Evolutionary conservation across 495 filamentous ascomycete genomes (phyloP), one percentile per base, ranked within the genome.

Genomic region (Barbatosphaeria neglecta): DNA sequence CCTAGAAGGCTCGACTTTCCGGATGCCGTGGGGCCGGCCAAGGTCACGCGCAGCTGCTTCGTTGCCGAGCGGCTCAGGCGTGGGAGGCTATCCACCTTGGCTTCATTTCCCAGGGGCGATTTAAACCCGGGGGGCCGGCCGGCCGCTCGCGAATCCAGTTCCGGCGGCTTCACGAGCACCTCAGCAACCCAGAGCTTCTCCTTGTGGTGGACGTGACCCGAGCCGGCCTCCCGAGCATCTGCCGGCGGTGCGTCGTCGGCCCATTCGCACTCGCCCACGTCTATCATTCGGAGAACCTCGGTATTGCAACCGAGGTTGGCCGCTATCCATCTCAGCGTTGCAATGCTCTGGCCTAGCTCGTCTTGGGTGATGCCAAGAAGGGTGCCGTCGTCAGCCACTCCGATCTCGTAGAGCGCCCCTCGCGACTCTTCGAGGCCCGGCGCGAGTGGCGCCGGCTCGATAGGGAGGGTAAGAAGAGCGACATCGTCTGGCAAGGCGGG

Each of bases 391-490:
- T 98, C 92, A 5, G 89, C 82, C 18, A 98, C 89, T 0, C 92
- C 92, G 57, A 98, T 93, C 64, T 98, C 93, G 49, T 98, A 98
- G 43, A 97, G 60, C 0, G 93, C 93, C 16, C 92, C 92, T 48
- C 84, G 82, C 31, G 87, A 95, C 50, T 93, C 89, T 59, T 97
- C 90, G 3, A 98, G 72, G 1, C 92, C 87, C 4, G 88, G 83
- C 10, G 87, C 66, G 35, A 87, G 65, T 44, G 77, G 81, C 38
- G 69, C 76, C 4, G 80, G 79, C 47, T 78, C 80, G 20, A 72
- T 57, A 16, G 79, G 74, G 1, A 70, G 62, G 11, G 73, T 64
- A 22, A 82, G 59, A 41, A 76, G 63, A 11, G 58, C 48, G 5
- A 69, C 65, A 23, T 78, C 77, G 46, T 86, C 78, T 0, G 86